phyloP scores from a whole-genome alignment of 805 yeast genomes.

The Teunomyces funiuensis region DNA sequence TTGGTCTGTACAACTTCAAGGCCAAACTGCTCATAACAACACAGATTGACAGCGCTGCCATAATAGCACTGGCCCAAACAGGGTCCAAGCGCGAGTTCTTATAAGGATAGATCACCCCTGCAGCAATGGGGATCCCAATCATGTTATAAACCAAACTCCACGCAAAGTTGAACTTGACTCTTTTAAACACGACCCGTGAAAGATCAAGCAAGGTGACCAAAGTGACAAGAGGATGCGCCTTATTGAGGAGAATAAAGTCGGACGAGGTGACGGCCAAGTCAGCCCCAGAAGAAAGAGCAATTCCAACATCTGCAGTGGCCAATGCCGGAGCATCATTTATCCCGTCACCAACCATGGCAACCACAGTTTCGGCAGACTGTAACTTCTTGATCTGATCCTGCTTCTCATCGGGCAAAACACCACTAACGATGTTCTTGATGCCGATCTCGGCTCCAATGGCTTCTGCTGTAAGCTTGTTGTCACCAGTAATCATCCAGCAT shows the following conservation, averaged over 20 bases:
- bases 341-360: conserved; percentile 83
- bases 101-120: conserved; percentile 63
- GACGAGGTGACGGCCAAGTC: conserved; percentile 75
- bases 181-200: conserved; percentile 47
- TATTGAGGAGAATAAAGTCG: conserved; percentile 66
- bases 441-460: conserved; percentile 67
- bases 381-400: conserved; percentile 58
- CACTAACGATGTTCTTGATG: conserved; percentile 61
- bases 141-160: conserved; percentile 61
- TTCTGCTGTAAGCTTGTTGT: conserved; percentile 62
- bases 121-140: conserved; percentile 62
- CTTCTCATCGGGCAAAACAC: conserved; percentile 73
- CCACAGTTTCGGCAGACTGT: conserved; percentile 35
- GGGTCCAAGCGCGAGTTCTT: conserved; percentile 55
- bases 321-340: conserved; percentile 83
- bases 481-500: conserved; percentile 80
- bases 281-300: conserved; percentile 74
- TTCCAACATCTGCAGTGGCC: conserved; percentile 72
- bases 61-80: conserved; percentile 67
- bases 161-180: conserved; percentile 57
- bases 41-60: conserved; percentile 60
- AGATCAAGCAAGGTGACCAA: conserved; percentile 56
- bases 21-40: conserved; percentile 59
- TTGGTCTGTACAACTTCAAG: conserved; percentile 47
- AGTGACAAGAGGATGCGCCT: conserved; percentile 49